Evolutionary conservation across 345 rosid species (phyloP).

Genomic region (Psidium guajava): DNA sequence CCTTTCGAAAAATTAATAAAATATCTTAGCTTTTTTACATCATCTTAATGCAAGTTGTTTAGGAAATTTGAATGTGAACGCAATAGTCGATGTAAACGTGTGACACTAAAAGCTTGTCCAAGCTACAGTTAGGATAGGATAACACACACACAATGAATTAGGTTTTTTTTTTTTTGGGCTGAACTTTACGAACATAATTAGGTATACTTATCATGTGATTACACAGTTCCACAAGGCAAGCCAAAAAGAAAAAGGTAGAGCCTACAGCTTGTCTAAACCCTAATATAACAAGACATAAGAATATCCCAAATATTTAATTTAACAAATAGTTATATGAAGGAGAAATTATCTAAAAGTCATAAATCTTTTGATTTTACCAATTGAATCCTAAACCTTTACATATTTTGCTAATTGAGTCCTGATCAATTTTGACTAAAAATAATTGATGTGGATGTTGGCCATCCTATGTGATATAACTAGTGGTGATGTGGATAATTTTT

Average conservation of each 20-base stretch:
- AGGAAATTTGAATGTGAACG: neutral
- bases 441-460: too few species aligned
- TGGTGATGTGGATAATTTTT: too few species aligned
- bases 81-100: neutral
- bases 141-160: neutral
- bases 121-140: neutral
- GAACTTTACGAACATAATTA: neutral
- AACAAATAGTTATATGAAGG: too few species aligned
- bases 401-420: too few species aligned
- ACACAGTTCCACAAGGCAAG: neutral
- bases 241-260: neutral
- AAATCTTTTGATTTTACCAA: too few species aligned
- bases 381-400: too few species aligned
- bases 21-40: neutral
- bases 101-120: neutral
- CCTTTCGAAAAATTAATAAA: neutral
- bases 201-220: neutral
- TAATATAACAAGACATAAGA: too few species aligned
- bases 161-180: rapidly evolving
- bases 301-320: too few species aligned
- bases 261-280: neutral
- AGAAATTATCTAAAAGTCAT: too few species aligned
- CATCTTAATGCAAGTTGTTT: neutral
- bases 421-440: too few species aligned
- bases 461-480: too few species aligned